These are phyloP conservation scores for Eimeria maxima DNA, from an alignment of 169 alveolate species.

Conservation along the genomic window DNA sequence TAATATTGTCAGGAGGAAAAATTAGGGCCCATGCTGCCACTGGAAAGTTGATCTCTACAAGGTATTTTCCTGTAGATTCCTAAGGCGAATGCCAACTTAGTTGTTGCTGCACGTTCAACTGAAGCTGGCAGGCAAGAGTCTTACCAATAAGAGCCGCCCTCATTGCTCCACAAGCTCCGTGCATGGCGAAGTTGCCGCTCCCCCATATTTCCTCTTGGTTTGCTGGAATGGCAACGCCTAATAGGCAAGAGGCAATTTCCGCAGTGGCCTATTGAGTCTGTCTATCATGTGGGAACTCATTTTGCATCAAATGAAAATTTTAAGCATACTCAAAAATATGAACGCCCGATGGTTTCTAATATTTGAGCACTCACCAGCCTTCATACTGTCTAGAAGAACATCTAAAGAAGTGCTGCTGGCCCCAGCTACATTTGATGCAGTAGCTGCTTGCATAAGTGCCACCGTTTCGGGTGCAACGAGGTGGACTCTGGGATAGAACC, in stretches of 20 bases:
- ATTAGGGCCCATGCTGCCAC: background rate
- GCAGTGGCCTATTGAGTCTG: background rate
- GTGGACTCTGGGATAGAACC: slow-evolving; percentile 71
- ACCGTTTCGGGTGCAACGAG: slow-evolving; percentile 68
- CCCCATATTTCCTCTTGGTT: slow-evolving; percentile 69
- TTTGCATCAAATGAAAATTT: background rate
- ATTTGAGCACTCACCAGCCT: slow-evolving; percentile 57
- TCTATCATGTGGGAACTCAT: background rate
- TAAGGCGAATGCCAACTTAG: background rate
- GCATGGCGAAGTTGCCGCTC: slow-evolving; percentile 67
- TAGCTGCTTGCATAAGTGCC: slow-evolving; percentile 76
- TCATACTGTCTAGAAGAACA: slow-evolving; percentile 63
- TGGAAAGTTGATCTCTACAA: background rate
- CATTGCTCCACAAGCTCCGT: slow-evolving; percentile 71
- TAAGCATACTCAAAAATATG: background rate
- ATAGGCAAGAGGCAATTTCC: background rate
- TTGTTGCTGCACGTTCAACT: background rate
- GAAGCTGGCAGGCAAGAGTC: slow-evolving; percentile 16
- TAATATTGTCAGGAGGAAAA: background rate
- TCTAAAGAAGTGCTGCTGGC: slow-evolving; percentile 61
- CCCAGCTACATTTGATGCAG: slow-evolving; percentile 55
- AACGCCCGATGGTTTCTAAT: too few species aligned
- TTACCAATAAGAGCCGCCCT: slow-evolving; percentile 72
- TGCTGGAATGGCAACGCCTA: slow-evolving; percentile 70
- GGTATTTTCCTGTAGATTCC: background rate